Base-by-base conservation (phyloP, 148 eudicot species). In the Dysphania ambrosioides region DNA sequence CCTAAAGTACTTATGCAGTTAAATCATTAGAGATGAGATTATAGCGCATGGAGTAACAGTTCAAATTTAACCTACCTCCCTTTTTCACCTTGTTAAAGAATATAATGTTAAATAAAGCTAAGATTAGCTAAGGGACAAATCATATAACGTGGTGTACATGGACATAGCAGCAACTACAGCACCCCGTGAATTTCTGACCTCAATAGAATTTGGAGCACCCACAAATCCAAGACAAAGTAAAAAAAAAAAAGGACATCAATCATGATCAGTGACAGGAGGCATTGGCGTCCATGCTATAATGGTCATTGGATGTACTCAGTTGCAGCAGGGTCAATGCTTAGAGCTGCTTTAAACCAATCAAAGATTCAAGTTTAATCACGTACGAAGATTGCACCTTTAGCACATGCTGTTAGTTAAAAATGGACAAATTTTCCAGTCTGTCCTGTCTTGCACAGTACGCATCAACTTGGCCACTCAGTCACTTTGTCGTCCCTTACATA, bases 351-450 rank as follows among this genome's bases (percentile, higher is more conserved):
- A 26, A 49, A 31, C 40, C 40, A 31, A 70, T 70, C 38, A 34
- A 49, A n/a, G n/a, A 32, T 58, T n/a, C 30, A 49, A 32, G 51
- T 35, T 63, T 63, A 65, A 53, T 74, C 77, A 74, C n/a, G 7
- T 72, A 41, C 61, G 8, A 61, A 32, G 18, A 23, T 66, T 49
- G 27, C 30, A 71, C 29, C 38, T 71, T 77, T 49, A 55, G 75
- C 72, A 42, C 72, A 66, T 73, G 81, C 3, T 78, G 71, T 56
- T 55, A n/a, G 63, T 71, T 72, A n/a, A 65, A 55, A 21, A 16
- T 72, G 71, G 63, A 77, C 80, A 71, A 71, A 63, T 74, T n/a
- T 74, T 55, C 71, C 80, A 78, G 80, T 6, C 76, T 78, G 80
- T 72, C 42, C 21, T 78, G 70, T 40, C 65, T 44, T 21, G 24